Percentiles rank a stretch among this genome's conserved stretches.
phyloP scores from a whole-genome alignment of 73 alveolate species.

The Paramecium tetraurelia region DNA sequence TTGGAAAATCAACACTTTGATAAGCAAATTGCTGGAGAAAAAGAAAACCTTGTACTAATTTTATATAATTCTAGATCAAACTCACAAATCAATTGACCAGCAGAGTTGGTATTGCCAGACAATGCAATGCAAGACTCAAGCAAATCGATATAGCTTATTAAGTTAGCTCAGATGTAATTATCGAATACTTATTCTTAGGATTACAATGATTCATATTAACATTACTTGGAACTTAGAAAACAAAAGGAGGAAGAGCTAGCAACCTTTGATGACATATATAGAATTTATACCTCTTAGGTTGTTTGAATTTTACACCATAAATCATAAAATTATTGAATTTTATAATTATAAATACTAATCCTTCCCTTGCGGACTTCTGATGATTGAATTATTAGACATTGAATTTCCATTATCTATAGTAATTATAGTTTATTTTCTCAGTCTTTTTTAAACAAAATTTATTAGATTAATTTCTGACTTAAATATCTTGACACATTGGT shows the following conservation, averaged over 20 bases:
- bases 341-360: background rate
- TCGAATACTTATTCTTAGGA: background rate
- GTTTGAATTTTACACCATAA: constrained; percentile 5
- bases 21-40: constrained; percentile 16
- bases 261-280: constrained; percentile 38
- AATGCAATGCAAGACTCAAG: constrained; percentile 48
- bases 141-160: background rate
- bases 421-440: no score
- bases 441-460: background rate
- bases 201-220: background rate
- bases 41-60: background rate
- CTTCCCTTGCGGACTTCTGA: background rate
- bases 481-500: background rate
- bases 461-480: background rate
- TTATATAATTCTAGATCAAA: background rate
- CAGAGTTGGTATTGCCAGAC: background rate
- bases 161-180: background rate
- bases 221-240: constrained; percentile 34
- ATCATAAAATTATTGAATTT: background rate
- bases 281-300: constrained; percentile 36
- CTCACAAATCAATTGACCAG: constrained; percentile 23
- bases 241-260: constrained; percentile 43
- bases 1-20: constrained; percentile 9
- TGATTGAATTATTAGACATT: no score
- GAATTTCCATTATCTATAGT: no score